Base-by-base conservation (phyloP, 2,329 filamentous ascomycete genomes). In the Emydomyces testavorans region DNA sequence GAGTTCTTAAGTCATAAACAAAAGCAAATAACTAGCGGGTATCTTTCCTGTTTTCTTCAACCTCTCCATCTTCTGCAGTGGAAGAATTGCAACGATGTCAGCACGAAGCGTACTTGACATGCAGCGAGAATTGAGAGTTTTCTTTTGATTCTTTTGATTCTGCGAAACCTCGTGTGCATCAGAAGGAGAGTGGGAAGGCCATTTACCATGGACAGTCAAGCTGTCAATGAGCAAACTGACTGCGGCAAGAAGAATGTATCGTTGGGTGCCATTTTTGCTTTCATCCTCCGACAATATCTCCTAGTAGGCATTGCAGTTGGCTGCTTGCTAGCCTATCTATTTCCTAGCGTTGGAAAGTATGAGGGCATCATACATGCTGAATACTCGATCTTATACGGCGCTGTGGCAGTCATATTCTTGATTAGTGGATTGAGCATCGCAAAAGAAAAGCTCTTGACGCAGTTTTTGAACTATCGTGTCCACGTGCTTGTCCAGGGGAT, bases 341-440 rank as follows among this genome's bases (percentile, higher is more conserved):
- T 78, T 57, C 67, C 76, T 5, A 67, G 75, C 49, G 62, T 67
- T 2, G 64, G 65, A 39, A 77, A 75, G 56, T 63, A 71, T 40
- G 70, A 65, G 35, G 65, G 65, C 26, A 56, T 59, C 11, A 67
- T 68, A 52, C 59, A 58, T 13, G 62, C 65, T 3, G 62, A 68
- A 46, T 65, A 66, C 11, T 63, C 70, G 6, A 65, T 85, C 46
- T 71, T 84, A 24, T 86, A 86, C 60, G 79, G 81, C 26, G 78
- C 75, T 16, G 79, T 86, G 24, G 77, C 74, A 15, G 64, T 84
- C 56, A 83, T 85, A 56, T 86, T 86, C 62, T 69, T 85, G 49
- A 72, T 85, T 54, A 84, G 80, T 48, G 82, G 82, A 2, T 72
- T 84, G 56, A 83, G 82, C 44, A 75, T 86, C 15, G 73, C 80